Evolutionary conservation across 306 rosid species (phyloP).

Genomic region (Hippophae tibetana): DNA sequence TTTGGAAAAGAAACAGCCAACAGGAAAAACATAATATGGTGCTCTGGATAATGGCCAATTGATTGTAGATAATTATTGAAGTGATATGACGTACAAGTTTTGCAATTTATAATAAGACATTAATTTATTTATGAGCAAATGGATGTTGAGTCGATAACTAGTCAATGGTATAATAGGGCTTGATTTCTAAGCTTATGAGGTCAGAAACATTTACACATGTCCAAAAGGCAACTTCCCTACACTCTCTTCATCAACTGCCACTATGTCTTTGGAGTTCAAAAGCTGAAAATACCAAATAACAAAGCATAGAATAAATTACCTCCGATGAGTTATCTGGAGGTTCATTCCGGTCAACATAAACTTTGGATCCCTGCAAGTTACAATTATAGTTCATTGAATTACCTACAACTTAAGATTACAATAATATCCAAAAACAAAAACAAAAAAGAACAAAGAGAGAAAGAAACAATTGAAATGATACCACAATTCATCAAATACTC

Average conservation of each 20-base stretch:
- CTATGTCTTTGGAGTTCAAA: neutral
- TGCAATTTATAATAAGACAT: too few species aligned
- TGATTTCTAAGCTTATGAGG: too few species aligned
- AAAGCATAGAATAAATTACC: conserved; percentile 29
- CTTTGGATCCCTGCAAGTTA: conserved; percentile 47
- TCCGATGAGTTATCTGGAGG: conserved; percentile 49
- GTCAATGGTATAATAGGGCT: too few species aligned
- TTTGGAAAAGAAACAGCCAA: too few species aligned
- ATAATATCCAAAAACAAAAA: neutral
- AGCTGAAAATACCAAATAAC: neutral
- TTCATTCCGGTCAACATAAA: conserved; percentile 38
- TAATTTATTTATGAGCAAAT: too few species aligned
- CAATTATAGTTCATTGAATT: conserved; percentile 14
- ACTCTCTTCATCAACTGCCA: conserved; percentile 1
- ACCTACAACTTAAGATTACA: neutral
- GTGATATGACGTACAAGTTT: too few species aligned
- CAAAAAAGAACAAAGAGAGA: neutral
- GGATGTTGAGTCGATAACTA: too few species aligned
- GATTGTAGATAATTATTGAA: too few species aligned
- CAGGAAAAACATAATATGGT: too few species aligned
- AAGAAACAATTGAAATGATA: neutral
- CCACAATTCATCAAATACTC: conserved; percentile 29
- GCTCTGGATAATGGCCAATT: too few species aligned
- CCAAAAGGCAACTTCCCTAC: neutral
- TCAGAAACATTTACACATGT: neutral